Base-by-base conservation (phyloP, 805 yeast species). In the Suhomyces vadensis region DNA sequence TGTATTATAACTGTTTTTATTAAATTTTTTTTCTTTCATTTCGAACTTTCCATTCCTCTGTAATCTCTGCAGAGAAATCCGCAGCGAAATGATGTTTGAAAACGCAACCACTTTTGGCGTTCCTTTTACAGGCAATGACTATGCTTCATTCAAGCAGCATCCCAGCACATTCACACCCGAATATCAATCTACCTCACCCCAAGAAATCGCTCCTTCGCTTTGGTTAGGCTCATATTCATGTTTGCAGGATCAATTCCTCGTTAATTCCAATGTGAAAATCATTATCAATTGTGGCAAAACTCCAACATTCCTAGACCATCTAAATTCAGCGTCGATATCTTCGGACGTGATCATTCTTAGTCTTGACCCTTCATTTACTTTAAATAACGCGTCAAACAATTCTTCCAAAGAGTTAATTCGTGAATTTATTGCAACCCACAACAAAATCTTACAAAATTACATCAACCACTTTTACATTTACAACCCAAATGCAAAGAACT, bases 261-360 rank as follows among this genome's bases (percentile, higher is more conserved):
- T 37, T 17, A 39, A 36, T 31, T 36, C 42, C 37, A 65, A 67
- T 39, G 61, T 68, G 37, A 67, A 71, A 50, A 64, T 71, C 11
- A 56, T 71, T 23, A 63, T 71, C 38, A 71, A 71, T 52, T 71
- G 75, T 45, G 64, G 66, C 3, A 50, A 63, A 13, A 68, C 74
- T 1, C 47, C 49, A 35, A 49, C 42, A 14, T 71, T 71, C 42
- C 53, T 71, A 21, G 44, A 51, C n/a, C 51, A 48, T 13, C 44
- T 71, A 13, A 58, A 61, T 14, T 19, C 47, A 8, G 35, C 51
- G 8, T 50, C 56, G 6, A 49, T 69, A 1, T 60, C 73, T 3
- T 62, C 73, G 1, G 73, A 71, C 48, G 61, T 69, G 44, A 59
- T 71, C 6, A 56, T 71, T 19, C 51, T 71, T 20, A 63, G 64